Evolutionary conservation across 2,329 filamentous ascomycete species (phyloP).

Genomic region (Calonectria pauciramosa): DNA sequence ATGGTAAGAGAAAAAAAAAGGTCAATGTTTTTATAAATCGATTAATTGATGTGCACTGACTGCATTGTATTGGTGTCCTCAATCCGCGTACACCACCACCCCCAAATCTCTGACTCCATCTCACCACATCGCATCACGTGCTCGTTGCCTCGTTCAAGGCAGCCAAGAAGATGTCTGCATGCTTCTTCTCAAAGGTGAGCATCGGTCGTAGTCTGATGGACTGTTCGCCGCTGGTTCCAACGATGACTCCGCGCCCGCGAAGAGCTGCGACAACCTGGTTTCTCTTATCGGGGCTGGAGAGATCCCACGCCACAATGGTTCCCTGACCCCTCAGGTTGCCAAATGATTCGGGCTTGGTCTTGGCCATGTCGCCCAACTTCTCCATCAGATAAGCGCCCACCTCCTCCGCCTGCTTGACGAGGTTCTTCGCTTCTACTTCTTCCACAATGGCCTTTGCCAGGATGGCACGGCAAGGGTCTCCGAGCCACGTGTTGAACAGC

Average conservation of each 20-base stretch:
- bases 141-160: not conserved
- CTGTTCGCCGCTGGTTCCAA: slow-evolving; percentile 13
- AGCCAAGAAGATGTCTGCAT: slow-evolving; percentile 13
- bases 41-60: not conserved
- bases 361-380: not conserved
- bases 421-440: slow-evolving; percentile 67
- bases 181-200: slow-evolving; percentile 19
- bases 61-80: not conserved
- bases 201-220: slow-evolving; percentile 13
- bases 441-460: slow-evolving; percentile 87
- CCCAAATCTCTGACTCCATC: not conserved
- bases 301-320: slow-evolving; percentile 19
- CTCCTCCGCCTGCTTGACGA: slow-evolving; percentile 11
- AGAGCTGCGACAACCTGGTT: slow-evolving; percentile 17
- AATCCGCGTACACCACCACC: not conserved
- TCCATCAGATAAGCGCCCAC: slow-evolving; percentile 3
- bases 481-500: slow-evolving; percentile 98
- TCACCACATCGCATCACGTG: not conserved
- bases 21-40: not conserved
- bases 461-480: slow-evolving; percentile 86
- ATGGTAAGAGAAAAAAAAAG: not conserved
- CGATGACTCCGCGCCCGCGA: slow-evolving; percentile 6
- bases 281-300: slow-evolving; percentile 2
- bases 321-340: slow-evolving; percentile 14
- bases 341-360: not conserved